Percentiles rank a stretch among this genome's conserved stretches.
Evolutionary conservation across 371 early-diverging fungal genomes (phyloP).

Genomic region (Capillidium heterosporum): DNA sequence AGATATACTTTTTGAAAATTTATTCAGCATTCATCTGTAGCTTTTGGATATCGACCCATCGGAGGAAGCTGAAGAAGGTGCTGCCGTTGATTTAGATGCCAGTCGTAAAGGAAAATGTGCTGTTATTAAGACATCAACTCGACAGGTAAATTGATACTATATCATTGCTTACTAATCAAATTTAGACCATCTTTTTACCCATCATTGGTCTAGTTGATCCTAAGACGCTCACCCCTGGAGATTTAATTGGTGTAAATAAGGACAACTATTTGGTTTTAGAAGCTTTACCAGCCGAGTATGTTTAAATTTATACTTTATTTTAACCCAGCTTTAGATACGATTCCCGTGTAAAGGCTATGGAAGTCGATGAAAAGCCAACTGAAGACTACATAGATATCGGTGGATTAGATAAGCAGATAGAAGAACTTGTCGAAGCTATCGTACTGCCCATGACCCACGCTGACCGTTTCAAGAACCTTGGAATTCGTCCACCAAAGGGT

Average conservation of each 20-base stretch:
- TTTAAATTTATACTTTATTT: neutral
- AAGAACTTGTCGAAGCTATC: conserved; percentile 97
- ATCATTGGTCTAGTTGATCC: conserved; percentile 95
- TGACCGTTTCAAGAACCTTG: conserved; percentile 90
- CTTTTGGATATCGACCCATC: conserved; percentile 85
- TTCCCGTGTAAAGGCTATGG: conserved; percentile 99
- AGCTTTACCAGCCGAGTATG: conserved; percentile 92
- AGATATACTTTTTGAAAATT: conserved; percentile 2
- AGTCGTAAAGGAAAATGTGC: conserved; percentile 94
- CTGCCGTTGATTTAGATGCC: conserved; percentile 82
- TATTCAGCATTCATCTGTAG: conserved; percentile 15
- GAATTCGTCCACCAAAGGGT: conserved; percentile 97
- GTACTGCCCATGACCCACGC: conserved; percentile 97
- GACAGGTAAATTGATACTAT: conserved; percentile 44
- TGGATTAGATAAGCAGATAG: conserved; percentile 97
- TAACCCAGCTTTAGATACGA: conserved; percentile 54
- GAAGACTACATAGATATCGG: conserved; percentile 99
- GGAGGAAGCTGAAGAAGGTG: conserved; percentile 35
- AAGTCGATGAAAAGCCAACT: conserved; percentile 99
- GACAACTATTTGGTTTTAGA: conserved; percentile 98
- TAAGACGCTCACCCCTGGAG: conserved; percentile 88
- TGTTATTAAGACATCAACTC: conserved; percentile 91
- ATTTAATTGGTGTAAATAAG: conserved; percentile 99
- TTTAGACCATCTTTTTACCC: conserved; percentile 88
- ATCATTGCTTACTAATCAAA: neutral